phyloP scores from a whole-genome alignment of 305 asterid species.

The Solanum hybrid region DNA sequence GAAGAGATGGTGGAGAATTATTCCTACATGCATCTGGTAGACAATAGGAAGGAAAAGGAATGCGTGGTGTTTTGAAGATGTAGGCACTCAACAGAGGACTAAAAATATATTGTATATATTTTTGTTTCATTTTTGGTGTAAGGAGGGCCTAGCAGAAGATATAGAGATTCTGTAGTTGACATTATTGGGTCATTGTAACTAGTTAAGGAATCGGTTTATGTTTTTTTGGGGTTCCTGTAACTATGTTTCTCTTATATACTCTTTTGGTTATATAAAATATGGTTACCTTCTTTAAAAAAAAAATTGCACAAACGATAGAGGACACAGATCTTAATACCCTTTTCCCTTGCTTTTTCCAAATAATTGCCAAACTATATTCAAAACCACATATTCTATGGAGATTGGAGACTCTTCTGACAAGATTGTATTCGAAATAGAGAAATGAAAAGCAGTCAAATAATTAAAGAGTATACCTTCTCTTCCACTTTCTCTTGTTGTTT shows the following conservation, averaged over 20 bases:
- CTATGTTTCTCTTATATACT: not conserved
- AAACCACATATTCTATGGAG: not conserved
- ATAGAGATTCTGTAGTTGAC: not conserved
- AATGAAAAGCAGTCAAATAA: not conserved
- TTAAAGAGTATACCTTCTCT: slow-evolving; percentile 36
- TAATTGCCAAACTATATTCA: not conserved
- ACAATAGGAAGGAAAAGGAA: not conserved
- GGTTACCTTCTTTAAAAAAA: not conserved
- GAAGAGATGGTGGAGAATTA: not conserved
- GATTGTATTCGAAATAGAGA: not conserved
- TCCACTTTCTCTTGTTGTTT: slow-evolving; percentile 62
- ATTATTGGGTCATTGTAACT: not conserved
- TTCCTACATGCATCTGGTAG: not conserved
- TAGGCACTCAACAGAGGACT: not conserved
- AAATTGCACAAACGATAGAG: not conserved
- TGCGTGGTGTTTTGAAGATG: not conserved
- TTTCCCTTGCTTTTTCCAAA: not conserved
- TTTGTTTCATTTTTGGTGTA: not conserved
- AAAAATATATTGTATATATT: not conserved
- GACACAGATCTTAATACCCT: not conserved
- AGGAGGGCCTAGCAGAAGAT: not conserved
- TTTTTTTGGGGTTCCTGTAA: not conserved
- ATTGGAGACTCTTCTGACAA: not conserved
- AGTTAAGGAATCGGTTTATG: not conserved
- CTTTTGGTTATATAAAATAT: not conserved